A percentile compares a stretch with the other conserved stretches of the same genome.
These are phyloP conservation scores for Aspergillus panamensis DNA, from an alignment of 495 filamentous ascomycete species.

Conservation along the genomic window DNA sequence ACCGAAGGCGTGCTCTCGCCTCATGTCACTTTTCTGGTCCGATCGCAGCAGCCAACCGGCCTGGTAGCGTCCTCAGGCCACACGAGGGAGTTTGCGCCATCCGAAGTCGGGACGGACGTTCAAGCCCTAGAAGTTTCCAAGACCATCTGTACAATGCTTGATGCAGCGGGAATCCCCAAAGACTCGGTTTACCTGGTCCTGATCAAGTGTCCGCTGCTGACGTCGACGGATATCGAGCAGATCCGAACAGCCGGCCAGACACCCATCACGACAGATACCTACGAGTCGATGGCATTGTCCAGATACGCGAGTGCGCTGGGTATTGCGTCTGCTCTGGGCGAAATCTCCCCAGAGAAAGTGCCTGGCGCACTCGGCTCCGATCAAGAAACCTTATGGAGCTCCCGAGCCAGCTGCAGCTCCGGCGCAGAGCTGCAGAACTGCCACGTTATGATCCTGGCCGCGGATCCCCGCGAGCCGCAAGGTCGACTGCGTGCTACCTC, in stretches of 20 bases:
- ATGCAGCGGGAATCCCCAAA: neutral
- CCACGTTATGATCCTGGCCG: slow-evolving; percentile 6
- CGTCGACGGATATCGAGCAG: slow-evolving; percentile 5
- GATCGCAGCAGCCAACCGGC: neutral
- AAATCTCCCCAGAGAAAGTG: neutral
- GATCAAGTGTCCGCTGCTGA: slow-evolving; percentile 5
- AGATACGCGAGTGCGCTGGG: slow-evolving; percentile 5
- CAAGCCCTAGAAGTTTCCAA: neutral
- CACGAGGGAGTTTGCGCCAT: neutral
- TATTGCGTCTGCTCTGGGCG: neutral
- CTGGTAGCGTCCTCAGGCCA: slow-evolving; percentile 4
- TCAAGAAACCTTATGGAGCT: neutral
- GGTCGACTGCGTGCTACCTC: slow-evolving; percentile 2
- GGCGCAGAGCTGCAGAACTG: slow-evolving; percentile 8
- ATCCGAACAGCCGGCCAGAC: neutral
- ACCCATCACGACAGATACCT: slow-evolving; percentile 3
- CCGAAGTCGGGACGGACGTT: slow-evolving; percentile 3
- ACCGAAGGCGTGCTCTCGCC: slow-evolving; percentile 8
- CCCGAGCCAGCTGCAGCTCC: slow-evolving; percentile 7
- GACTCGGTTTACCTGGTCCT: neutral
- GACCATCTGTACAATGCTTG: neutral
- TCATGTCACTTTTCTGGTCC: slow-evolving; percentile 7
- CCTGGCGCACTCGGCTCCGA: neutral
- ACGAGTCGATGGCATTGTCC: slow-evolving; percentile 4
- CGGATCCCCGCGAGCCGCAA: neutral